Evolutionary conservation across 2,329 filamentous ascomycete genomes (phyloP), one percentile per base, ranked within the genome.

Genomic region (Thyridium curvatum): DNA sequence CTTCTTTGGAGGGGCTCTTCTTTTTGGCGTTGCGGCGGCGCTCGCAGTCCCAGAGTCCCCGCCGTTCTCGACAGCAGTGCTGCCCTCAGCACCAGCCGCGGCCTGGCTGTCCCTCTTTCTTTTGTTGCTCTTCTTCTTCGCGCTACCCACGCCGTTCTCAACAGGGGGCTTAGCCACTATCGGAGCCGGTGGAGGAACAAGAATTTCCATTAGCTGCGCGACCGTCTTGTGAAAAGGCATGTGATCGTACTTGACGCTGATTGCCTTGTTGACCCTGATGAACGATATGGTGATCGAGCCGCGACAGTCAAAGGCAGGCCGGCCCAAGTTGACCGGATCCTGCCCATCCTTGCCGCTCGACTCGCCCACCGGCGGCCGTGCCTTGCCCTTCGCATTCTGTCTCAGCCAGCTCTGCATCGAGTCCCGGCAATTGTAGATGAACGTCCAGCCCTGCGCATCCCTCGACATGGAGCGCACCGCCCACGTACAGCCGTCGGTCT

Each of bases 231-330:
- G 76, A n/a, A 79, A 49, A 4, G 68, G 70, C 0, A 69, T 74
- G 47, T 80, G 76, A 26, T 72, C 66, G 47, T 79, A 78, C 41
- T 71, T 71, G 39, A 79, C 59, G 10, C 66, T 62, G 30, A 79
- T 68, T 8, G 61, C 56, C 26, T 68, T 66, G 21, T 58, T 64
- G 17, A 60, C 62, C 39, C 66, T 68, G 7, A 66, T 63, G 45
- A 80, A 79, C 1, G 62, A 52, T 32, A 80, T 62, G 3, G 56
- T 62, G 14, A 79, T 52, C 1, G 61, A 60, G 14, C 76, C 76
- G 30, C 71, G 65, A 42, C 76, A 80, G 47, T 80, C 74, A 45
- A 78, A 80, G 0, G 75, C 75, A 37, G 76, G 76, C 12, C 76
- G 71, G 18, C 73, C 56, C 30, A 68, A 48, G 17, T 69, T 62